Evolutionary conservation across 345 rosid species (phyloP), one percentile per base, ranked within the genome.

Genomic region (Gossypium bickii): DNA sequence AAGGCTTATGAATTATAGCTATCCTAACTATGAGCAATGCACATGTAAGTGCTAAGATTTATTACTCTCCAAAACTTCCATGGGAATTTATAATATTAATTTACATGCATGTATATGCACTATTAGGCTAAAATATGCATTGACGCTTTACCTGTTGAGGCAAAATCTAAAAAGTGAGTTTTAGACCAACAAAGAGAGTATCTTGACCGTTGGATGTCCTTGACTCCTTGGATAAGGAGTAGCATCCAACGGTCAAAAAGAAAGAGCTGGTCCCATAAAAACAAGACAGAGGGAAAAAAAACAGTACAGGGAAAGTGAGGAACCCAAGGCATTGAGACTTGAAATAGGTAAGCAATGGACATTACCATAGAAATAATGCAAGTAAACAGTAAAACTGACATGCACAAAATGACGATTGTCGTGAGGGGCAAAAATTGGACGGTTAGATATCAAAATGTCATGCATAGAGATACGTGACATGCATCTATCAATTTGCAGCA

Each of bases 281-380:
- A 41, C 20, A 48, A 2, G 41, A 47, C 71, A 16, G 8, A 9
- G 34, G 10, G 1, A 25, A 34, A 34, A 29, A 5, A 27, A 69
- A 48, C 41, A 22, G 18, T 12, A 67, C 56, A 22, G 53, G 58
- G 43, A 69, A 25, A 69, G 72, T 41, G 74, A 63, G 64, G 10
- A 24, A 70, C 38, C 72, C 79, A 38, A 82, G 52, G 73, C 16
- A 61, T 56, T 9, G 72, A 25, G 34, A 69, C 16, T 56, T 9
- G 72, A 25, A 52, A 69, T 15, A 74, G 12, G 51, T 38, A 12
- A 57, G 22, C 25, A 25, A 16, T 2, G 27, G 71, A 66, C 38
- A 66, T 20, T 12, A 20, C 55, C 49, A 48, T 41, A n/a, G 51
- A 9, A 18, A 11, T 47, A 45, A 45, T 45, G 41, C 41, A 1